Percentiles rank a stretch among this genome's conserved stretches.
Evolutionary conservation across 2,329 filamentous ascomycete species (phyloP).

Genomic region (Chrysoporthe puriensis): DNA sequence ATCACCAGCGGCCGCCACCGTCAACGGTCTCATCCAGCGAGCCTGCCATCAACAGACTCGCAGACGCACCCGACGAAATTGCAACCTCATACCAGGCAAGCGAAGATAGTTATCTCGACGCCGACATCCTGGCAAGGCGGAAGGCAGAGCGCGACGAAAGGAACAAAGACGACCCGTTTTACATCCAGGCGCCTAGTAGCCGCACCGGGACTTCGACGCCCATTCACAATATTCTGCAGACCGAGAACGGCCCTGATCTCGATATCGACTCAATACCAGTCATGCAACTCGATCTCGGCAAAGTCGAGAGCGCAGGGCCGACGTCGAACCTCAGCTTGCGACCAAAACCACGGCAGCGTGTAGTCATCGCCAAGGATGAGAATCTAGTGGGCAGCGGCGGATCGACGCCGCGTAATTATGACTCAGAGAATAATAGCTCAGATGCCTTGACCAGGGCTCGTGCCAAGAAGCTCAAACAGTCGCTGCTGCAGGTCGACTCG

Average conservation of each 20-base stretch:
- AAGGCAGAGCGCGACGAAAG: constrained; percentile 79
- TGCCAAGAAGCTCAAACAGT: constrained; percentile 58
- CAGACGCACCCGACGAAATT: constrained; percentile 49
- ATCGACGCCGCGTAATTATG: constrained; percentile 55
- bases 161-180: constrained; percentile 93
- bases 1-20: constrained; percentile 59
- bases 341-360: constrained; percentile 57
- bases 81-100: constrained; percentile 60
- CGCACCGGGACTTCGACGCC: constrained; percentile 67
- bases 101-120: constrained; percentile 70
- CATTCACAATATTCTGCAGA: constrained; percentile 75
- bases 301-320: constrained; percentile 38
- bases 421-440: constrained; percentile 58
- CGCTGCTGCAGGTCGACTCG: constrained; percentile 83
- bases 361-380: constrained; percentile 75
- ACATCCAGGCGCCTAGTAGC: constrained; percentile 60
- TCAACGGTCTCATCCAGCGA: constrained; percentile 55
- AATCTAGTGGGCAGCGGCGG: constrained; percentile 60
- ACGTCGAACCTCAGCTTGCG: constrained; percentile 32
- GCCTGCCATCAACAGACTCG: constrained; percentile 59
- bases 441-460: constrained; percentile 54
- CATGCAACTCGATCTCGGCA: constrained; percentile 83
- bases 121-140: constrained; percentile 73
- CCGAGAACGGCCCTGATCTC: constrained; percentile 74
- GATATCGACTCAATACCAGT: constrained; percentile 96